Evolutionary conservation across 2,329 filamentous ascomycete genomes (phyloP), one percentile per base, ranked within the genome.

Genomic region (Aspergillus sp.): DNA sequence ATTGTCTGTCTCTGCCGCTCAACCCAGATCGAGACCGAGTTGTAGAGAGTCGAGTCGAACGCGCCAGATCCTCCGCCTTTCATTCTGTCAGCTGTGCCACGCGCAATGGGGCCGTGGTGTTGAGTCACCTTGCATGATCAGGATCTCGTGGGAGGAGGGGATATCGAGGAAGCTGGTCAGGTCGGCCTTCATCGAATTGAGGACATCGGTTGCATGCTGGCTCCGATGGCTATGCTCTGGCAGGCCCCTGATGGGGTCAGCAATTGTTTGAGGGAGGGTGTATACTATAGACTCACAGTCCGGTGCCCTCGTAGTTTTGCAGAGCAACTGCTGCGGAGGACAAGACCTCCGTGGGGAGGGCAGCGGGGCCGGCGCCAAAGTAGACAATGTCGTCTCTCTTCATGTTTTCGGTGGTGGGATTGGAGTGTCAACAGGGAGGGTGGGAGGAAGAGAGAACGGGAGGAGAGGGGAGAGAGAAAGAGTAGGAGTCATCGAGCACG

Each of bases 191-290:
- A 85, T 74, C 43, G 83, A 72, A 41, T 82, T 78, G 45, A 96
- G 74, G 50, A 96, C 86, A 41, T 78, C 74, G 42, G 76, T 74
- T 15, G 89, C 89, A 27, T 83, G 73, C 40, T 75, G 69, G 10
- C 84, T 93, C 43, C 89, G 83, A 60, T 96, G 89, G 7, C 82
- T 89, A 57, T 93, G 85, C 62, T 96, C 89, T 42, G 83, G 85
- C 26, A 95, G 73, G 32, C 86, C 86, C 34, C 44, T 48, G 35
- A 12, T 11, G 10, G 37, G 14, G 26, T 27, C 13, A 35, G 27
- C 5, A 16, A 34, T 20, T 8, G 25, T 11, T 13, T 22, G 19
- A 22, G 15, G 17, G 25, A 31, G 32, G 13, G 29, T n/a, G n/a
- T n/a, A 26, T 24, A 36, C 6, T 22, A 22, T 22, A 22, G 6